These are phyloP conservation scores for Chaetomiaceae sp. DNA, from an alignment of 2,329 filamentous ascomycete species.

Conservation along the genomic window DNA sequence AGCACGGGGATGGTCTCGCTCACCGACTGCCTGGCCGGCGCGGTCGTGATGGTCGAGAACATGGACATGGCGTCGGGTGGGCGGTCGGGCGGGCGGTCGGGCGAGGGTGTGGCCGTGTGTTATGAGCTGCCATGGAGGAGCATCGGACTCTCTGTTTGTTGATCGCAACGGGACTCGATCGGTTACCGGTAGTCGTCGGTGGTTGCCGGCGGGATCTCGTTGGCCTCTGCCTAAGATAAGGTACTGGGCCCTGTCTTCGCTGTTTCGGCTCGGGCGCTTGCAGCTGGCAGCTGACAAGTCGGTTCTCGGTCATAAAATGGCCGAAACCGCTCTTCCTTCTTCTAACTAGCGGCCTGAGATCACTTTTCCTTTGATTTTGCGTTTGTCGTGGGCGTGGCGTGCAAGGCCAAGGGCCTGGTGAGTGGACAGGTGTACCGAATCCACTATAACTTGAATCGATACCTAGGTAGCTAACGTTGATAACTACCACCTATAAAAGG, in stretches of 20 bases:
- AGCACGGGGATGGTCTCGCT: slow-evolving; percentile 90
- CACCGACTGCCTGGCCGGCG: slow-evolving; percentile 92
- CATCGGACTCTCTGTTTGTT: slow-evolving; percentile 5
- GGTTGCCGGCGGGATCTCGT: no score
- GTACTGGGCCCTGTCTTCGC: no score
- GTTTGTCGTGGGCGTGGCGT: not conserved
- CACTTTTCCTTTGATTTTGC: not conserved
- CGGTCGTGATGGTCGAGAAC: slow-evolving; percentile 59
- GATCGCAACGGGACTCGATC: no score
- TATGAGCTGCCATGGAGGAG: slow-evolving; percentile 32
- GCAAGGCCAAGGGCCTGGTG: not conserved
- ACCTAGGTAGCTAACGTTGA: no score
- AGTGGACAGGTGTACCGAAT: slow-evolving; percentile 5
- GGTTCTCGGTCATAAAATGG: not conserved
- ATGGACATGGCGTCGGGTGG: slow-evolving; percentile 35
- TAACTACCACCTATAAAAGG: no score
- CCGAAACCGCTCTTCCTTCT: no score
- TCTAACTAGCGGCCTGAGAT: no score
- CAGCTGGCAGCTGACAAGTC: no score
- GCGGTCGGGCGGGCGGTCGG: slow-evolving; percentile 18
- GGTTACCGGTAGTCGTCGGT: not conserved
- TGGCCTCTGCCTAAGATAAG: no score
- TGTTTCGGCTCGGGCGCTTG: no score
- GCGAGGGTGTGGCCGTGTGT: slow-evolving; percentile 6
- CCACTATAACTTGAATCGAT: no score